phyloP scores from a whole-genome alignment of 2,329 filamentous ascomycete genomes.

The Talaromyces marneffei region DNA sequence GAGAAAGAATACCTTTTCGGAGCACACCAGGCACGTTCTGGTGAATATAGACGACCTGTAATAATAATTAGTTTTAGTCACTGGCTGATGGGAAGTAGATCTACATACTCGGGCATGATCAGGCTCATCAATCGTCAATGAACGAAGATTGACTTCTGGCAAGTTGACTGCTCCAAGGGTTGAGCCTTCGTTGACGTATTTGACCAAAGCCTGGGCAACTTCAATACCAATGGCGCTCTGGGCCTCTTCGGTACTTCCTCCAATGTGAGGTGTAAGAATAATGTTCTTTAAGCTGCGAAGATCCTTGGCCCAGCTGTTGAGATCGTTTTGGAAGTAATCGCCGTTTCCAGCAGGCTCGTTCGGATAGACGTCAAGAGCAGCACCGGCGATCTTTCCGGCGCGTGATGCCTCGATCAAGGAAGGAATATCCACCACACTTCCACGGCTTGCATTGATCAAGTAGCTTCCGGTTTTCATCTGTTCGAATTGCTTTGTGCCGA shows the following conservation, averaged over 20 bases:
- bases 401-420: slow-evolving; percentile 84
- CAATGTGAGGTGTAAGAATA: slow-evolving; percentile 93
- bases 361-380: slow-evolving; percentile 94
- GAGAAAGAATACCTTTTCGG: slow-evolving; percentile 57
- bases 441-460: slow-evolving; percentile 91
- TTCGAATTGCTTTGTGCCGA: slow-evolving; percentile 69
- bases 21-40: slow-evolving; percentile 94
- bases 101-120: slow-evolving; percentile 70
- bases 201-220: slow-evolving; percentile 78
- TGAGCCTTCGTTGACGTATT: slow-evolving; percentile 92
- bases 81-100: neutral
- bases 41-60: slow-evolving; percentile 84
- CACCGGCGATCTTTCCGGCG: slow-evolving; percentile 79
- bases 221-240: slow-evolving; percentile 94
- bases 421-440: slow-evolving; percentile 88
- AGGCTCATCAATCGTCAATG: slow-evolving; percentile 81
- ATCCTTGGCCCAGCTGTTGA: slow-evolving; percentile 82
- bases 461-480: slow-evolving; percentile 92
- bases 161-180: slow-evolving; percentile 92
- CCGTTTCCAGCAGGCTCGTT: slow-evolving; percentile 91
- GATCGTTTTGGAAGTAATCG: slow-evolving; percentile 79
- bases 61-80: slow-evolving; percentile 15
- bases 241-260: slow-evolving; percentile 94
- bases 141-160: slow-evolving; percentile 87
- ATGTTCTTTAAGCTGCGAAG: slow-evolving; percentile 81